Evolutionary conservation across 2,329 filamentous ascomycete genomes (phyloP), one percentile per base, ranked within the genome.

Genomic region (Huntiella bhutanensis): DNA sequence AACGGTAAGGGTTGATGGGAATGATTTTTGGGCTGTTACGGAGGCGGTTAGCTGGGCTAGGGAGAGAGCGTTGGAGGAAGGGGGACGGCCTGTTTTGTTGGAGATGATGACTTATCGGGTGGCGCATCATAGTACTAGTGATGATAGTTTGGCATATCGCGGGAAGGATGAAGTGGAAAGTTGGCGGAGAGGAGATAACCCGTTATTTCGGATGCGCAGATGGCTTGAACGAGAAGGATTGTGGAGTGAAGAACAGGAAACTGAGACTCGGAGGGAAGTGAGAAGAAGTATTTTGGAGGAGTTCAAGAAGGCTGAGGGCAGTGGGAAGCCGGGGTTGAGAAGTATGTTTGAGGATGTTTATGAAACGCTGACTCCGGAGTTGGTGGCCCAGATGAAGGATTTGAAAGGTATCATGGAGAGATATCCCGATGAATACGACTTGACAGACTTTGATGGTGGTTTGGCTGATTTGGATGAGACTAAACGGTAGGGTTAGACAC

Each of bases 21-120:
- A 93, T 57, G 86, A 94, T 55, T 82, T 94, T 53, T 87, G 87
- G 63, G 86, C 87, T 1, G 84, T 94, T 0, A 71, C 82, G 36
- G 81, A 86, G 61, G 85, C 77, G 0, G 91, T 82, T 17, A 75
- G 75, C 56, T 73, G 74, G 58, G 91, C 91, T 0, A 73, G 87
- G 2, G 70, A 74, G 42, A 74, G 88, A 56, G 87, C 88, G 0
- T 69, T 96, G 3, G 67, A 80, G 47, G 77, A 83, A 38, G 84
- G 83, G n/a, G 82, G 84, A 3, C 76, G 73, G 52, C 86, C 85
- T 0, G 73, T 98, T 0, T 66, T 98, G 5, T 80, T 98, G 36
- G 91, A 98, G 63, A 86, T 86, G 47, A 93, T 98, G 83, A 88
- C 83, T 17, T 98, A 98, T 63, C 85, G 91, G n/a, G 87, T 96